A percentile compares a stretch with the other conserved stretches of the same genome.
phyloP scores from a whole-genome alignment of 1,139 yeast genomes.

The Diutina pseudorugosa region DNA sequence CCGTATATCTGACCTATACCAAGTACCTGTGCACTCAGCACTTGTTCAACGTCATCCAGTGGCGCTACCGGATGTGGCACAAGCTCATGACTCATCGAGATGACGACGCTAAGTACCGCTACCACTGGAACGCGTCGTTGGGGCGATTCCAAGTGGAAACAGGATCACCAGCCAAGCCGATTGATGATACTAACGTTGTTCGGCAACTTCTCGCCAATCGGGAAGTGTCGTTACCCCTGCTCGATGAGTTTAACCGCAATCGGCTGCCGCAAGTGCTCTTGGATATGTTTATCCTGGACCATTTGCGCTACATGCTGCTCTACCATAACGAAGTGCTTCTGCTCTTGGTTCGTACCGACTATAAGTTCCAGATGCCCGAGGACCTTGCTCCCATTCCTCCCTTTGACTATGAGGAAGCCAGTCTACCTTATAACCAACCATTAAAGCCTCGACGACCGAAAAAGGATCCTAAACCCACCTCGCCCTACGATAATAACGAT shows the following conservation, averaged over 20 bases:
- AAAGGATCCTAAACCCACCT: neutral
- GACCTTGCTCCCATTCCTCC: slow-evolving; percentile 21
- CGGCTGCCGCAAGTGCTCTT: slow-evolving; percentile 19
- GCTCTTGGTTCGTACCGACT: slow-evolving; percentile 18
- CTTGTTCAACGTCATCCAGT: slow-evolving; percentile 24
- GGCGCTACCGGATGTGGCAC: slow-evolving; percentile 26
- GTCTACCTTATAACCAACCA: neutral
- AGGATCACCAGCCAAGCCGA: slow-evolving; percentile 13
- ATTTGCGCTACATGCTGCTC: slow-evolving; percentile 24
- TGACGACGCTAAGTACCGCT: slow-evolving; percentile 15
- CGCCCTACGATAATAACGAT: too few species aligned
- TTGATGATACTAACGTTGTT: slow-evolving; percentile 21
- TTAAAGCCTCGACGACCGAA: neutral
- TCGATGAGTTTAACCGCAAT: slow-evolving; percentile 22
- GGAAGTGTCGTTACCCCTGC: slow-evolving; percentile 20
- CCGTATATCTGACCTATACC: slow-evolving; percentile 31
- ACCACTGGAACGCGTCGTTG: slow-evolving; percentile 26
- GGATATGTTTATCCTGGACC: slow-evolving; percentile 27
- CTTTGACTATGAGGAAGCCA: slow-evolving; percentile 14
- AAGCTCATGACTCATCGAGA: slow-evolving; percentile 19
- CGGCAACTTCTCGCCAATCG: slow-evolving; percentile 24
- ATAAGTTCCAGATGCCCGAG: slow-evolving; percentile 19
- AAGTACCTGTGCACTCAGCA: slow-evolving; percentile 32
- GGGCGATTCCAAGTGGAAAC: slow-evolving; percentile 26
- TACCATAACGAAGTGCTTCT: slow-evolving; percentile 30